Evolutionary conservation across 495 filamentous ascomycete species (phyloP).

Genomic region (Amniculicola lignicola): DNA sequence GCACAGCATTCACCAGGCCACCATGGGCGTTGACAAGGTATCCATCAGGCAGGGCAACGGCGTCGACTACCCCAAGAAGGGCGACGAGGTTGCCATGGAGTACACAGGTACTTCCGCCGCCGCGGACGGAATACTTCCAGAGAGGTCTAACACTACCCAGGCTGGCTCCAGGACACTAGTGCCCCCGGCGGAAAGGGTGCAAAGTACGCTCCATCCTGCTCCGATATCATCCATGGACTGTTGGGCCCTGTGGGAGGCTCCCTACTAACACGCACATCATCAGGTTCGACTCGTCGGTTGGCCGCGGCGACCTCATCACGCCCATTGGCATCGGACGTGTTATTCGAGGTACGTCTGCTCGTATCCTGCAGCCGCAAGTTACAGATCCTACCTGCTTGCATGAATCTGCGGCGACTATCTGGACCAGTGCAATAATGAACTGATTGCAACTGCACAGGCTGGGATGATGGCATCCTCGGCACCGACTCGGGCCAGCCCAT

Average conservation of each 20-base stretch:
- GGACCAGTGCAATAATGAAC: slow-evolving; percentile 10
- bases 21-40: slow-evolving; percentile 33
- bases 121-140: not conserved
- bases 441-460: slow-evolving; percentile 33
- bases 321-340: slow-evolving; percentile 31
- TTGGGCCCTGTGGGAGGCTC: too few relatives aligned
- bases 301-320: slow-evolving; percentile 31
- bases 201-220: slow-evolving; percentile 22
- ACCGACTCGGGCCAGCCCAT: slow-evolving; percentile 12
- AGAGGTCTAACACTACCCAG: slow-evolving; percentile 7
- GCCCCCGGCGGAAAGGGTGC: slow-evolving; percentile 22
- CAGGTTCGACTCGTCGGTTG: slow-evolving; percentile 36
- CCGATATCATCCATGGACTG: too few relatives aligned
- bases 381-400: not conserved
- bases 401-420: slow-evolving; percentile 1
- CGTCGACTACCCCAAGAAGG: slow-evolving; percentile 26
- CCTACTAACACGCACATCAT: too few relatives aligned
- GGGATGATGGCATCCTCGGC: slow-evolving; percentile 36
- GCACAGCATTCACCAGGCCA: not conserved
- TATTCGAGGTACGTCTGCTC: slow-evolving; percentile 27
- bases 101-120: slow-evolving; percentile 24
- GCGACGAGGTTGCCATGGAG: slow-evolving; percentile 31
- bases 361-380: not conserved
- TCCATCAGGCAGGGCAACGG: slow-evolving; percentile 28
- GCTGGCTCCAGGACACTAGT: slow-evolving; percentile 28